Base-by-base conservation (phyloP, 2,329 filamentous ascomycete genomes). In the Blastomyces parvus region DNA sequence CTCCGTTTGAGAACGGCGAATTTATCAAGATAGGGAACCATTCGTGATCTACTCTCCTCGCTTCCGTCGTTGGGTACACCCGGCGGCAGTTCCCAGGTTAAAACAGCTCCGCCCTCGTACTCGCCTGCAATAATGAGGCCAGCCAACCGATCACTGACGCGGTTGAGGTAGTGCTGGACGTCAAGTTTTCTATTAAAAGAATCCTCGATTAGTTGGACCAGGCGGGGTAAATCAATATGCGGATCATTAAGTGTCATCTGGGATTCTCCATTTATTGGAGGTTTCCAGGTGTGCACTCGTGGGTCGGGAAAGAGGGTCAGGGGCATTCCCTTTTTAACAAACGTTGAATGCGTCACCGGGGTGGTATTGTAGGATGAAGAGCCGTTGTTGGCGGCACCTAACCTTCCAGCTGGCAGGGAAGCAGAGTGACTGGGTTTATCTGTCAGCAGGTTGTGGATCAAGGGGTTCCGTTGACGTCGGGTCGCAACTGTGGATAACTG, bases 1-100 rank as follows among this genome's bases (percentile, higher is more conserved):
- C 88, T 89, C 65, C 86, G 88, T 68, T 89, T 93, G 19, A 96
- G 81, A 0, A 99, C 94, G 0, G 94, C 94, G 72, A 99, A 97
- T 74, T 99, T 99, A 76, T 99, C 94, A 38, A 99, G 82, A 73
- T 99, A 99, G 0, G 94, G 94, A 0, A 99, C 89, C 68, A 91
- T 83, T 11, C 89, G 83, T 0, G 82, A 82, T 44, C 77, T 72
- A 59, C 82, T 81, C 22, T 80, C 76, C 63, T 83, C 64, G 74
- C 83, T 71, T 70, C 80, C 74, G 61, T 85, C 81, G 60, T 85
- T 82, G 55, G 79, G 77, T 25, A 85, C 77, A 0, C 81, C 84
- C 0, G 80, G 82, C 0, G 92, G 91, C 40, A 82, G 82, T 77
- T 99, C 94, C 94, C 94, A 99, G 0, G 94, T 99, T 25, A 97